Percentiles rank a stretch among this genome's conserved stretches.
Evolutionary conservation across 2,329 filamentous ascomycete species (phyloP).

Genomic region (Cryphonectria carpinicola): DNA sequence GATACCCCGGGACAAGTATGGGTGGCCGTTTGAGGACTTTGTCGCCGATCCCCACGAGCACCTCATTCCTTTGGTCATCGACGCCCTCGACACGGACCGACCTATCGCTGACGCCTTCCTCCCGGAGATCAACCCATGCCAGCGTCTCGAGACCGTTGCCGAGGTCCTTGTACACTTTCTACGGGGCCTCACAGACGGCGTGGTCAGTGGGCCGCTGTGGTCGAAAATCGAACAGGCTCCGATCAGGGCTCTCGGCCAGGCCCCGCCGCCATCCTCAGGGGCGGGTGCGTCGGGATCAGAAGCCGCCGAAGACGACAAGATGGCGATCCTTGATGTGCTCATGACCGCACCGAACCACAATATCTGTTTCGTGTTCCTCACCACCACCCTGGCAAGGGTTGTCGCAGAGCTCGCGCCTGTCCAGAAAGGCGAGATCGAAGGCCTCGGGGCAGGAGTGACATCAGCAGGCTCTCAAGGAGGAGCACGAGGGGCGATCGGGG

Average conservation of each 20-base stretch:
- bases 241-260: conserved; percentile 32
- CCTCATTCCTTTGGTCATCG: conserved; percentile 45
- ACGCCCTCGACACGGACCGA: conserved; percentile 74
- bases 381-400: conserved; percentile 69
- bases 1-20: conserved; percentile 55
- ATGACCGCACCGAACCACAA: conserved; percentile 76
- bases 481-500: conserved; percentile 31
- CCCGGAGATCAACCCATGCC: conserved; percentile 63
- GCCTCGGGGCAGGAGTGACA: conserved; percentile 35
- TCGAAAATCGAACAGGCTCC: conserved; percentile 62
- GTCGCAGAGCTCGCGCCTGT: conserved; percentile 53
- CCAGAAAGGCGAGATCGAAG: conserved; percentile 42
- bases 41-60: conserved; percentile 16
- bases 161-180: conserved; percentile 78
- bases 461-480: conserved; percentile 26
- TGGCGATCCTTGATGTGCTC: conserved; percentile 71
- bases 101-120: conserved; percentile 65
- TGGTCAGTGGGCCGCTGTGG: conserved; percentile 75
- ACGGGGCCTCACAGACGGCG: conserved; percentile 73
- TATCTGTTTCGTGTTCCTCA: conserved; percentile 87
- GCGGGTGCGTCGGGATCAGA: conserved; percentile 20
- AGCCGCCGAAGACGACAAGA: conserved; percentile 50
- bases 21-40: conserved; percentile 60
- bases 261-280: conserved; percentile 48
- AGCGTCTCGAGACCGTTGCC: conserved; percentile 75